These are phyloP conservation scores for Roridomyces roridus DNA, from an alignment of 768 basidiomycete genomes.

Conservation along the genomic window DNA sequence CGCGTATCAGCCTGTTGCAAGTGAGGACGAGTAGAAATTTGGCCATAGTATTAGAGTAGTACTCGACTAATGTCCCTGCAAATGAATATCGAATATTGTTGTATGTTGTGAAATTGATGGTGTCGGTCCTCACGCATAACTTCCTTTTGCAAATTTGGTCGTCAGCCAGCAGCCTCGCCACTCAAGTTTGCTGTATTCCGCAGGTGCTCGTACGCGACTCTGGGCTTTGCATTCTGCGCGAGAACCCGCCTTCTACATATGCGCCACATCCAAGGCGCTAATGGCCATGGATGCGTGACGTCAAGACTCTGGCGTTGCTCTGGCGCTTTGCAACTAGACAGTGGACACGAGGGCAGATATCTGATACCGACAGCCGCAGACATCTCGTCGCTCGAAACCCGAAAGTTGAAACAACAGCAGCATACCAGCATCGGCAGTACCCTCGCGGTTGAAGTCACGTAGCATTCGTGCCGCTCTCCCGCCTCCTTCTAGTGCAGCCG, in stretches of 20 bases:
- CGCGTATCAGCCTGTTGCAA: constrained; percentile 54
- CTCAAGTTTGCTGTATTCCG: constrained; percentile 48
- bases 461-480: too few species aligned
- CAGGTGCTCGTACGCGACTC: constrained; percentile 68
- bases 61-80: too few species aligned
- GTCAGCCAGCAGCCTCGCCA: constrained; percentile 46
- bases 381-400: constrained; percentile 34
- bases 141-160: constrained; percentile 61
- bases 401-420: constrained; percentile 46
- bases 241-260: constrained; percentile 65
- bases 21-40: constrained; percentile 37
- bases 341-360: constrained; percentile 81
- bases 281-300: constrained; percentile 62
- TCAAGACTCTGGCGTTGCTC: constrained; percentile 46
- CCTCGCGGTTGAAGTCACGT: too few species aligned
- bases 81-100: too few species aligned
- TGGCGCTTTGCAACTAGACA: constrained; percentile 48
- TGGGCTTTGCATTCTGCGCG: constrained; percentile 44
- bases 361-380: constrained; percentile 58
- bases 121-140: too few species aligned
- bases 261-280: constrained; percentile 74
- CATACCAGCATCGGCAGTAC: constrained; percentile 70
- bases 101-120: too few species aligned
- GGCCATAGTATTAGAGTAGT: too few species aligned
- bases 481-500: too few species aligned